These are phyloP conservation scores for Abortiporus biennis DNA, from an alignment of 1,284 basidiomycete species.

Conservation along the genomic window DNA sequence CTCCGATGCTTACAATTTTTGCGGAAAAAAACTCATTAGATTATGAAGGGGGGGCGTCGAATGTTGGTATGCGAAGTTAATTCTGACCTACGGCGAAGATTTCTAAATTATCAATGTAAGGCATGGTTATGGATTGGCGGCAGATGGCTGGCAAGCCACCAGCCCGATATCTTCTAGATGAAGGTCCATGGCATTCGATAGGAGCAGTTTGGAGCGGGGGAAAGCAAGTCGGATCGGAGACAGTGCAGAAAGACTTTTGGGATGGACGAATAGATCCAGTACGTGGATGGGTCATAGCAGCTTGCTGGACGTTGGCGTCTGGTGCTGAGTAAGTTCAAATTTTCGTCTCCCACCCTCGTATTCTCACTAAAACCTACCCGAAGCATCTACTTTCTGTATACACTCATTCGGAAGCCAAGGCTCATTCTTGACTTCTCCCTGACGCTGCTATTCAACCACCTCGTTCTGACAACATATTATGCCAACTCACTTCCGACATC, in stretches of 20 bases:
- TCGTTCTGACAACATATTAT: conserved; percentile 91
- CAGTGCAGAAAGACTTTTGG: conserved; percentile 45
- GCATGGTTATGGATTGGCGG: conserved; percentile 96
- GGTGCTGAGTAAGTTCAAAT: conserved; percentile 65
- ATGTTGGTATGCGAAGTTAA: conserved; percentile 52
- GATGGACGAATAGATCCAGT: conserved; percentile 62
- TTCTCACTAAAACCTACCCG: too few species aligned
- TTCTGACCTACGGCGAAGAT: background rate
- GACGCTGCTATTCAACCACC: conserved; percentile 86
- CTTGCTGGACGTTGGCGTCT: conserved; percentile 78
- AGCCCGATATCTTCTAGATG: conserved; percentile 54
- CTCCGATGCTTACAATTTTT: conserved; percentile 72
- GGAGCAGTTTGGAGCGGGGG: conserved; percentile 75
- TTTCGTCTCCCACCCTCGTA: too few species aligned
- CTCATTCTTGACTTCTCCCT: conserved; percentile 92
- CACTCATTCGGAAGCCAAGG: conserved; percentile 84
- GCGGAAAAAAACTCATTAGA: conserved; percentile 69
- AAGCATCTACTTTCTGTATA: conserved; percentile 86
- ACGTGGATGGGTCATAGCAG: conserved; percentile 84
- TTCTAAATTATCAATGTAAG: conserved; percentile 26
- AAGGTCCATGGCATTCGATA: conserved; percentile 58
- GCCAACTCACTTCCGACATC: conserved; percentile 83
- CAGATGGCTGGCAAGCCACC: conserved; percentile 86
- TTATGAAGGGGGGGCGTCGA: conserved; percentile 83
- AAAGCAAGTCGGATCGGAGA: conserved; percentile 55